Base-by-base conservation (phyloP, 495 filamentous ascomycete species). In the Cercophora samala region DNA sequence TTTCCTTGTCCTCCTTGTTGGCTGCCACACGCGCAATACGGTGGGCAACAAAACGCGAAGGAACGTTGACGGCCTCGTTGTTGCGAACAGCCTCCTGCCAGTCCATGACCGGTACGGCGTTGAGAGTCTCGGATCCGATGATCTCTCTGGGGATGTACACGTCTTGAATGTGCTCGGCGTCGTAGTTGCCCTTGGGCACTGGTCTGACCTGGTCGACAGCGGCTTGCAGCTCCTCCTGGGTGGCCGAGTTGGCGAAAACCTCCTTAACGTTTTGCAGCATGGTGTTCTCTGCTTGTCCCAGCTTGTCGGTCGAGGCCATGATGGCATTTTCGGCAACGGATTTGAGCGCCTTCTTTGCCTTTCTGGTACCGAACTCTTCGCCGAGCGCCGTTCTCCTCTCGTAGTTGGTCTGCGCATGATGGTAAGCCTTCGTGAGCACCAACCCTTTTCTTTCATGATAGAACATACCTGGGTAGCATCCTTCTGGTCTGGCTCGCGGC, bases 281-380 rank as follows among this genome's bases (percentile, higher is more conserved):
- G 23, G 87, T 88, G 24, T 83, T 78, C 52, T 89, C 85, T 46
- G 84, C 82, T 19, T 84, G 77, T 71, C 83, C 83, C 60, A 90
- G 77, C 37, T 80, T 72, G 60, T 74, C 60, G 65, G 62, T 62
- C 26, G 68, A 79, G 64, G 77, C 76, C 19, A 76, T 71, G 67
- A 96, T 92, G 52, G 91, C 90, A 69, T 96, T 96, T 73, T 91
- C 87, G 23, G 91, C 89, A 60, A 90, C 80, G 37, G 89, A 88
- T 25, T 85, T 85, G 66, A 94, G 87, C 1, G 90, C 90, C 78
- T 96, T 96, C 82, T 90, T 90, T 2, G 96, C 88, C 80, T 96
- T 96, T 81, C 92, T 96, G 42, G 93, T 97, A 69, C 95, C 96
- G 80, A 99, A 99, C 60, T 89, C 88, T 72, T 92, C 86, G 67